Percentiles rank a stretch among this genome's conserved stretches.
phyloP scores from a whole-genome alignment of 2,329 filamentous ascomycete genomes.

The Ascosphaera apis region DNA sequence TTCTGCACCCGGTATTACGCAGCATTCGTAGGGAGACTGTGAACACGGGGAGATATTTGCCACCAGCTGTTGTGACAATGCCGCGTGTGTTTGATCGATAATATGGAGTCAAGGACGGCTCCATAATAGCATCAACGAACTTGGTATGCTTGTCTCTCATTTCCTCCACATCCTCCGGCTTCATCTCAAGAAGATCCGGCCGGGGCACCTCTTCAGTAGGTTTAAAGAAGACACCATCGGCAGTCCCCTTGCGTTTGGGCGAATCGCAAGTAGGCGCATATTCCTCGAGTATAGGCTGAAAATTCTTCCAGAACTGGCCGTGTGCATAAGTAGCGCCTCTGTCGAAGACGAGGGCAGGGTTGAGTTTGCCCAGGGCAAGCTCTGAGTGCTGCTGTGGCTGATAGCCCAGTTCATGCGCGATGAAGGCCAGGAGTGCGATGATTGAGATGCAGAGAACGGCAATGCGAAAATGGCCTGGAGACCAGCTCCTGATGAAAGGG shows the following conservation, averaged over 20 bases:
- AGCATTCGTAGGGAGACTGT: slow-evolving; percentile 24
- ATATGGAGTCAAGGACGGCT: slow-evolving; percentile 11
- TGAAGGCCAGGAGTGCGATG: not conserved
- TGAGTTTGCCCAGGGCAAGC: not conserved
- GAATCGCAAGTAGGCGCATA: slow-evolving; percentile 12
- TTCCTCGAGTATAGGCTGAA: slow-evolving; percentile 12
- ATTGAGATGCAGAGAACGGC: slow-evolving; percentile 6
- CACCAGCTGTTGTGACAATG: slow-evolving; percentile 19
- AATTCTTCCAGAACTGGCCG: slow-evolving; percentile 14
- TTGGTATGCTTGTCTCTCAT: slow-evolving; percentile 15
- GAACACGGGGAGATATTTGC: slow-evolving; percentile 20
- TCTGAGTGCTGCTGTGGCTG: not conserved
- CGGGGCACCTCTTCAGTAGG: slow-evolving; percentile 9
- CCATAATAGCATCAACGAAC: slow-evolving; percentile 13
- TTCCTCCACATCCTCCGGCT: slow-evolving; percentile 10
- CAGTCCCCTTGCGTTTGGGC: slow-evolving; percentile 10
- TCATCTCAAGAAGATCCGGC: slow-evolving; percentile 13
- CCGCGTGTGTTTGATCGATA: slow-evolving; percentile 10
- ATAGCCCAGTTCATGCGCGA: not conserved
- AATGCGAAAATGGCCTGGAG: slow-evolving; percentile 5
- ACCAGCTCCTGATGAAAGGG: slow-evolving; percentile 6
- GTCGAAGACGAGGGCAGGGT: not conserved
- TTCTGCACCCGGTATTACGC: slow-evolving; percentile 17
- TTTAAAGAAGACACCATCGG: slow-evolving; percentile 11
- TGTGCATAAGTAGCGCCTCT: slow-evolving; percentile 5